Base-by-base conservation (phyloP, 768 basidiomycete genomes). In the Suillus subalutaceus region DNA sequence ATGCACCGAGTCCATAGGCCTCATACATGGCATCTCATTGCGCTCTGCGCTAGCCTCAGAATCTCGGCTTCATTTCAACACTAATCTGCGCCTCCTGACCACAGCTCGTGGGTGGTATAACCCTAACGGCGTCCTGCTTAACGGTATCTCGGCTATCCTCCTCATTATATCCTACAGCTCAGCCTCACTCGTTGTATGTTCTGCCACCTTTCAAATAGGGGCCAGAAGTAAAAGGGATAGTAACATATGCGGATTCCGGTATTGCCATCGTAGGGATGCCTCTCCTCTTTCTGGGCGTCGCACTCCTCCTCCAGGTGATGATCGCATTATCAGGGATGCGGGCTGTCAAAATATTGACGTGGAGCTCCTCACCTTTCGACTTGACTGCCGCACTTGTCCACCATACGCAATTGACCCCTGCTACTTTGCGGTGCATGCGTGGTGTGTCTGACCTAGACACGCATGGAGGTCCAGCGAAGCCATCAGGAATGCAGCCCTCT, bases 321-420 rank as follows among this genome's bases (percentile, higher is more conserved):
- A 71, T 78, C 35, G 73, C 74, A 7, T 63, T 77, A 23, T 58
- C 53, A 1, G 74, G 71, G 23, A 66, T 71, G 20, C 55, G 64
- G 23, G 37, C 65, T n/a, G 71, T 73, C 20, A 68, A 72, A 59
- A 67, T 77, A 38, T 46, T 72, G 55, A 77, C 74, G 7, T 77
- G 77, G 77, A 78, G 77, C 23, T 73, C 76, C 32, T 77, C 76
- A 1, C 67, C 74, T 20, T 69, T 79, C 23, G 74, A 75, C 20
- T 66, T 72, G 1, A 74, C 75, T 2, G 76, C 77, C 2, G 76
- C 76, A 2, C 66, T 77, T 26, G 67, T 78, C 15, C 71, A 74
- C 18, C 72, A 77, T 16, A 69, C 70, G 0, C 71, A 71, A 10
- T 70, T 77, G 52, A 1, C 70, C 6, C 69, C 65, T 1, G 67